These are phyloP conservation scores for Halteria grandinella DNA, from an alignment of 73 alveolate genomes.

Conservation along the genomic window DNA sequence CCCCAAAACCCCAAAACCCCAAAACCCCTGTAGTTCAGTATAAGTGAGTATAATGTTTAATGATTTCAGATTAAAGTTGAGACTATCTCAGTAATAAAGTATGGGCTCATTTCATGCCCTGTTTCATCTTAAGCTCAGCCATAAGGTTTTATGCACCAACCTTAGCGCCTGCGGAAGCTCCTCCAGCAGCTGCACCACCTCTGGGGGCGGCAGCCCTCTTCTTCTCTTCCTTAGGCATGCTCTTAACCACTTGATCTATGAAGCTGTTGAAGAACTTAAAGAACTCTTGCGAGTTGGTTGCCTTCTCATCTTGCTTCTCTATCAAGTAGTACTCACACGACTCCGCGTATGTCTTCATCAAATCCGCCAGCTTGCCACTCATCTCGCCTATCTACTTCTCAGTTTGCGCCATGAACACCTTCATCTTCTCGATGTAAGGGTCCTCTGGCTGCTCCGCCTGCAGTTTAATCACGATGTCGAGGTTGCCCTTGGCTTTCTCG, in stretches of 20 bases:
- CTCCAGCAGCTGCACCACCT: constrained; percentile 32
- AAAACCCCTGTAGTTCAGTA: too few relatives aligned
- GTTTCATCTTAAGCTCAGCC: constrained; percentile 14
- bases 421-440: constrained; percentile 42
- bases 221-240: constrained; percentile 77
- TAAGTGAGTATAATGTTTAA: too few relatives aligned
- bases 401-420: constrained; percentile 19
- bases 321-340: constrained; percentile 57
- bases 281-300: constrained; percentile 60
- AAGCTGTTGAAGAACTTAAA: constrained; percentile 72
- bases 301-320: constrained; percentile 55
- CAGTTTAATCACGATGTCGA: constrained; percentile 66
- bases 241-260: constrained; percentile 65
- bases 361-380: constrained; percentile 31
- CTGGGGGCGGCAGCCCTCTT: constrained; percentile 41
- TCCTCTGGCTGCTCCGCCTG: constrained; percentile 57
- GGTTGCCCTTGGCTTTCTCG: constrained; percentile 50
- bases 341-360: constrained; percentile 56
- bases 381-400: constrained; percentile 36
- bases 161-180: neutral
- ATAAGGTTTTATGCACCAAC: constrained; percentile 10
- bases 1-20: too few relatives aligned
- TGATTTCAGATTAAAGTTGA: too few relatives aligned
- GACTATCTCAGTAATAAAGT: too few relatives aligned
- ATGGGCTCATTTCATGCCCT: too few relatives aligned